Base-by-base conservation (phyloP, 306 rosid genomes). In the Alnus glutinosa region DNA sequence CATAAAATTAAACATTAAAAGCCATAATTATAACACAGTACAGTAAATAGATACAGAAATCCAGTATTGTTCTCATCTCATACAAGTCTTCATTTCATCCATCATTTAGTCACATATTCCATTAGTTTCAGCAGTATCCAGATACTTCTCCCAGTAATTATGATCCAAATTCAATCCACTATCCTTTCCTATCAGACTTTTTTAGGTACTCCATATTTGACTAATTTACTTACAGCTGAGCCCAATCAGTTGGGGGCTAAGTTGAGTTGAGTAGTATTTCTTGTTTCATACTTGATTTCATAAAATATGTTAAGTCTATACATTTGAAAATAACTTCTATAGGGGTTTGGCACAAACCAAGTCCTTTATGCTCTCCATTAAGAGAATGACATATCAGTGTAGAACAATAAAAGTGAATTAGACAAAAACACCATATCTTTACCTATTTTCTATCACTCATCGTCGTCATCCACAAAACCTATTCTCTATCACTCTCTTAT, bases 1-100 rank as follows among this genome's bases (percentile, higher is more conserved):
- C 59, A 46, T 9, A 7, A 73, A 37, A 34, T 64, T 34, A 54
- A 42, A 7, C 23, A 28, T 3, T 77, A 44, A 58, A 36, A 69
- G 74, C 50, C 71, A 47, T 18, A 77, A 36, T 62, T 44, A 76
- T 64, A 12, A 83, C 57, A 32, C 36, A 72, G 10, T 23, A 67
- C 44, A 62, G n/a, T 13, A 63, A 1, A 54, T 54, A 39, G 9
- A 69, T 52, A 39, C 55, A 75, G 72, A 79, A 80, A 36, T 54
- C 12, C 57, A 54, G 44, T 68, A 67, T 71, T 71, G 78, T 32
- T 68, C 52, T 62, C 34, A 59, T 67, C 44, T 39, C 46, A 42
- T 4, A 36, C 71, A 42, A 9, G 72, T 44, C 49, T 67, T 12
- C 49, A 3, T 16, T 67, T 37, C 71, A 37, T 39, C 50, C 7